phyloP scores from a whole-genome alignment of 2,329 filamentous ascomycete genomes.

The Orbilia javanica region DNA sequence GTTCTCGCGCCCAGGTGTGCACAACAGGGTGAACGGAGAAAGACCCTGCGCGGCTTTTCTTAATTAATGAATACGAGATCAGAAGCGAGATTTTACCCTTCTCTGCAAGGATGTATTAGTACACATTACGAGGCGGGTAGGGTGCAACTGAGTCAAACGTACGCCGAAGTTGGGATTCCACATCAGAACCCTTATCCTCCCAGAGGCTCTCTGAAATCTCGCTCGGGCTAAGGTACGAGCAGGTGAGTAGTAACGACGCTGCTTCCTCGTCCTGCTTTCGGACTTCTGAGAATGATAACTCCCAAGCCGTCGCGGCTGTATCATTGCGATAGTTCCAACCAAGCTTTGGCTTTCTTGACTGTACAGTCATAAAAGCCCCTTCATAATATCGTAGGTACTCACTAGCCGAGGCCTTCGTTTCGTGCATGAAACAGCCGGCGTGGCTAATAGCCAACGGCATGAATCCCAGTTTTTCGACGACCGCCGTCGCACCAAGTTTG shows the following conservation, averaged over 20 bases:
- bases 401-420: background rate
- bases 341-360: conserved; percentile 33
- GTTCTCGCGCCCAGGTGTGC: background rate
- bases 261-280: background rate
- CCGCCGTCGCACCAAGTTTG: background rate
- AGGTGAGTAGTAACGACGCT: background rate
- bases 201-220: conserved; percentile 53
- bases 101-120: background rate
- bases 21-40: conserved; percentile 11
- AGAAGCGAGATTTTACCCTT: background rate
- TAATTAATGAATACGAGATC: conserved; percentile 13
- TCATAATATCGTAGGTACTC: conserved; percentile 4
- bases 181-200: background rate
- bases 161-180: conserved; percentile 8
- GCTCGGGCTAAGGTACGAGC: conserved; percentile 50
- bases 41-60: background rate
- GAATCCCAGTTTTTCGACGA: conserved; percentile 48
- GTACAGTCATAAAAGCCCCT: conserved; percentile 7
- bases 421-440: conserved; percentile 13
- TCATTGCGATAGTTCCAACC: conserved; percentile 32
- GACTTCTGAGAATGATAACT: conserved; percentile 30
- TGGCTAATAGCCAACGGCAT: too few relatives aligned
- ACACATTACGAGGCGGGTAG: too few relatives aligned
- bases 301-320: conserved; percentile 56
- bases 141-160: too few relatives aligned